These are phyloP conservation scores for Gillenia trifoliata DNA, from an alignment of 306 rosid species.

Conservation along the genomic window DNA sequence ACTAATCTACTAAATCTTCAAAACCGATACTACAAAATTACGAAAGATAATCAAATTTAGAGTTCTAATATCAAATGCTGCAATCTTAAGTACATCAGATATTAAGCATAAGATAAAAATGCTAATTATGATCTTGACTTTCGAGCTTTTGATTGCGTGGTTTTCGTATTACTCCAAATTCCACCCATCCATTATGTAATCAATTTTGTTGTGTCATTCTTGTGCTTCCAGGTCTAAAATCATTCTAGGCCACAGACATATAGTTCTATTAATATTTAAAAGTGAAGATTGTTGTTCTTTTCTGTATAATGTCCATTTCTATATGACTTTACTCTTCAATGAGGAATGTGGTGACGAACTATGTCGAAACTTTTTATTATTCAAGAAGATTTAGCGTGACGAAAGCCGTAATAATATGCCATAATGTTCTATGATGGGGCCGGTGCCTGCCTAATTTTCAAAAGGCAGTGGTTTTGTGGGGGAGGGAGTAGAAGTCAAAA, in stretches of 20 bases:
- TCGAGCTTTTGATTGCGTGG: conserved; percentile 14
- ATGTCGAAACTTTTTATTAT: conserved; percentile 10
- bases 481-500: conserved; percentile 11
- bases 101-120: conserved; percentile 24
- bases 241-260: background rate
- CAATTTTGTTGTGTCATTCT: conserved; percentile 16
- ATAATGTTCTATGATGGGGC: conserved; percentile 20
- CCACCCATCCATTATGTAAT: conserved; percentile 11
- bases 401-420: conserved; percentile 14
- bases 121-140: conserved; percentile 26
- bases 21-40: background rate
- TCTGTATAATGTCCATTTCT: conserved; percentile 16
- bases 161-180: conserved; percentile 10
- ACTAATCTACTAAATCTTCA: background rate
- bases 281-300: conserved; percentile 10
- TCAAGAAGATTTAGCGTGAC: background rate
- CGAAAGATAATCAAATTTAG: background rate
- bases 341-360: conserved; percentile 39
- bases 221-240: conserved; percentile 1
- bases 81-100: background rate
- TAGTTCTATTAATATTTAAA: background rate
- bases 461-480: conserved; percentile 16
- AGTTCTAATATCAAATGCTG: background rate
- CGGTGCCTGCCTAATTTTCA: conserved; percentile 20
- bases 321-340: conserved; percentile 23